phyloP scores from a whole-genome alignment of 2,329 filamentous ascomycete genomes.

The Neurospora sp. region DNA sequence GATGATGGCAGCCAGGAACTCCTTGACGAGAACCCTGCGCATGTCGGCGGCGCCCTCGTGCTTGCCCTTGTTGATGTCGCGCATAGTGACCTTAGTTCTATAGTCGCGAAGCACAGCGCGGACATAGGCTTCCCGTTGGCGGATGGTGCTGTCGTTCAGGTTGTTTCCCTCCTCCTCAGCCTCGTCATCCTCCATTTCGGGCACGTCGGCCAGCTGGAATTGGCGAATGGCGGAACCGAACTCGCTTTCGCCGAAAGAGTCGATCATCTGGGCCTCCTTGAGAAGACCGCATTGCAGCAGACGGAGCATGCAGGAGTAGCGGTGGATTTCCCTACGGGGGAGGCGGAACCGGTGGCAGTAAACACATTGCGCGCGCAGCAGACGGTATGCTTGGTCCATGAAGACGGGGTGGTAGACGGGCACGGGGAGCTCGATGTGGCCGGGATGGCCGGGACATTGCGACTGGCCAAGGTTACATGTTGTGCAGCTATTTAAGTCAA shows the following conservation, averaged over 20 bases:
- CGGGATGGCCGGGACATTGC: slow-evolving; percentile 83
- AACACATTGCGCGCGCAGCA: slow-evolving; percentile 78
- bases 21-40: slow-evolving; percentile 66
- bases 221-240: slow-evolving; percentile 24
- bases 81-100: slow-evolving; percentile 30
- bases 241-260: slow-evolving; percentile 38
- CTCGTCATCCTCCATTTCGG: slow-evolving; percentile 43
- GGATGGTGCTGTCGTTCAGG: slow-evolving; percentile 41
- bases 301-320: slow-evolving; percentile 74
- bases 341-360: slow-evolving; percentile 86
- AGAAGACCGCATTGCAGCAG: slow-evolving; percentile 79
- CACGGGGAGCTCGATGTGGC: slow-evolving; percentile 89
- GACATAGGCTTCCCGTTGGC: slow-evolving; percentile 57
- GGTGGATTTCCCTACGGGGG: slow-evolving; percentile 64
- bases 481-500: slow-evolving; percentile 54
- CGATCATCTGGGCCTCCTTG: slow-evolving; percentile 53
- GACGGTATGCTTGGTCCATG: slow-evolving; percentile 79
- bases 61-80: slow-evolving; percentile 52
- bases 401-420: slow-evolving; percentile 96
- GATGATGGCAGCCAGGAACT: slow-evolving; percentile 68
- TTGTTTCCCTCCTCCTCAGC: slow-evolving; percentile 55
- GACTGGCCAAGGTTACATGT: slow-evolving; percentile 81
- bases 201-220: slow-evolving; percentile 28
- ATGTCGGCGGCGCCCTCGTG: slow-evolving; percentile 76
- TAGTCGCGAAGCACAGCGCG: slow-evolving; percentile 58